These are phyloP conservation scores for Colletotrichum graminicola DNA, from an alignment of 2,329 filamentous ascomycete species.

Conservation along the genomic window DNA sequence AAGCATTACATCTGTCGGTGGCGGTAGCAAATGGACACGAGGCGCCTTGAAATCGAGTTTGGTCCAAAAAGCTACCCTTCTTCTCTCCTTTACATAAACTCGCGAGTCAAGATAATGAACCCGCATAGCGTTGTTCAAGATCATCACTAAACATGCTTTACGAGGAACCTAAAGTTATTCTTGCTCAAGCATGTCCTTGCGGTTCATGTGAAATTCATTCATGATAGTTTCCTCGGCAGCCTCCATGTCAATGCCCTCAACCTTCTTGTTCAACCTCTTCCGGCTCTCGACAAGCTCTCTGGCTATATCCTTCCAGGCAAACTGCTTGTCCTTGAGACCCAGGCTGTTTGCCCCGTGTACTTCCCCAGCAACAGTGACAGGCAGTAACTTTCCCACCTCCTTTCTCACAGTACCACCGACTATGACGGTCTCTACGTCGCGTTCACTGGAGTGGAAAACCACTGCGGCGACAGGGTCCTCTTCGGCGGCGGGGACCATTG, in stretches of 20 bases:
- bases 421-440: constrained; percentile 58
- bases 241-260: constrained; percentile 7
- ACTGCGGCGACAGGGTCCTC: constrained; percentile 58
- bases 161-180: neutral
- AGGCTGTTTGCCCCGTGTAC: constrained; percentile 11
- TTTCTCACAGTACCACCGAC: constrained; percentile 57
- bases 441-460: constrained; percentile 56
- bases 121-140: fast-evolving
- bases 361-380: constrained; percentile 4
- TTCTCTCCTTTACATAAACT: too few species aligned
- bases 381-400: constrained; percentile 47
- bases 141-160: too few species aligned
- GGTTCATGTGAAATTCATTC: neutral
- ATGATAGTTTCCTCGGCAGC: constrained; percentile 22
- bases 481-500: constrained; percentile 55
- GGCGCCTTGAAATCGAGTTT: too few species aligned
- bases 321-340: neutral
- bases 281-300: constrained; percentile 15
- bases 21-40: too few species aligned
- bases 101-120: too few species aligned
- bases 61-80: too few species aligned
- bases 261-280: constrained; percentile 7
- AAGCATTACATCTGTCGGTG: too few species aligned
- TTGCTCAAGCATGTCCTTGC: constrained; percentile 18
- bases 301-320: constrained; percentile 15